phyloP scores from a whole-genome alignment of 129 eudicot species.

The Flaveria trinervia region DNA sequence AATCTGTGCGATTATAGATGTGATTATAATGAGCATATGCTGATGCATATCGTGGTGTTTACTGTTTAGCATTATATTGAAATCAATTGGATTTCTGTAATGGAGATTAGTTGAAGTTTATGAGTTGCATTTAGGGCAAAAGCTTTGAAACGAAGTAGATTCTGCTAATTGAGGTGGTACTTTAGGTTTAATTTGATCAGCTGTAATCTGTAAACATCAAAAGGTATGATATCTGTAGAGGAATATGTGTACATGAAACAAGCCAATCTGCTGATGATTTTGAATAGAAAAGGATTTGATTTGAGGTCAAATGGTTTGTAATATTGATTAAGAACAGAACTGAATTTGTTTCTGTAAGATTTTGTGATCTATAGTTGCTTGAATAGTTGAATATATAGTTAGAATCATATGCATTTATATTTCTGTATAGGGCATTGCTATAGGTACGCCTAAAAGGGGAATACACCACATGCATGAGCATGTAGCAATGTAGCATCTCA shows the following conservation, averaged over 20 bases:
- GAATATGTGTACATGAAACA: background rate
- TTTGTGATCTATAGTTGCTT: background rate
- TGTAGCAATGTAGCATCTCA: too few relatives aligned
- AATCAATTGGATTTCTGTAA: conserved; percentile 3
- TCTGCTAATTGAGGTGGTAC: conserved; percentile 9
- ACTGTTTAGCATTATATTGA: background rate
- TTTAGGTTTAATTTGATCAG: background rate
- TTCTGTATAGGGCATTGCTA: background rate
- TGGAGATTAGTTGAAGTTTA: background rate
- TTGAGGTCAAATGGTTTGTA: conserved; percentile 10
- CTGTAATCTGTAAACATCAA: background rate
- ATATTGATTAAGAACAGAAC: background rate
- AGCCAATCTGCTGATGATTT: conserved; percentile 5
- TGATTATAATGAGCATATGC: background rate
- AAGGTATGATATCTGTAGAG: background rate
- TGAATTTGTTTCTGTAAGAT: conserved; percentile 5
- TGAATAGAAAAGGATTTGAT: conserved; percentile 4
- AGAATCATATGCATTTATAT: background rate
- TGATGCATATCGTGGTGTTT: background rate
- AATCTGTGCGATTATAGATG: background rate
- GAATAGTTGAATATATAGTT: too few relatives aligned
- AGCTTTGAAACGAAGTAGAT: background rate
- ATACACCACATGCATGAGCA: too few relatives aligned
- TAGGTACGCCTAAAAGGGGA: too few relatives aligned
- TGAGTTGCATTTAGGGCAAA: background rate